These are phyloP conservation scores for Magnaporthiopsis rhizophila DNA, from an alignment of 2,329 filamentous ascomycete genomes.

Conservation along the genomic window DNA sequence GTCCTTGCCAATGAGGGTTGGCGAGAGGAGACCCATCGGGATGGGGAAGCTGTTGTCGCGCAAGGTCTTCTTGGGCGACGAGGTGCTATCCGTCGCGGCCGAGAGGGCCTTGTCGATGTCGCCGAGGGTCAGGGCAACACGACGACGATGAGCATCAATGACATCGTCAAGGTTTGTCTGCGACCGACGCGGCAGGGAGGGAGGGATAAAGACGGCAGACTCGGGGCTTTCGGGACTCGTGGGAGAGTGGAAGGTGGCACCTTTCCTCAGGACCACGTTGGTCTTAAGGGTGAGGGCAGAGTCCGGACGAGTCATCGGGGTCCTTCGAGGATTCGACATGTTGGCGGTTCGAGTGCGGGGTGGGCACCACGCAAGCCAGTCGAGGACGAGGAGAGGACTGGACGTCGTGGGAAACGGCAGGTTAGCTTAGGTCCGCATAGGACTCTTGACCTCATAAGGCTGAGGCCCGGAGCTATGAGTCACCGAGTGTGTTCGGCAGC, in stretches of 20 bases:
- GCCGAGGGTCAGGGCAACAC: constrained; percentile 57
- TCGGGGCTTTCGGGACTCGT: constrained; percentile 24
- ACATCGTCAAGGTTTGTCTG: constrained; percentile 66
- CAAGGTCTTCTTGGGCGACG: constrained; percentile 30
- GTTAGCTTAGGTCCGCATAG: not conserved
- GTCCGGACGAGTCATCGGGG: constrained; percentile 35
- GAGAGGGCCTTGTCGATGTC: constrained; percentile 56
- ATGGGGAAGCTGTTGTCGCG: constrained; percentile 52
- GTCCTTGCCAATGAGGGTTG: constrained; percentile 42
- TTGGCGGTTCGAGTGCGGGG: constrained; percentile 17
- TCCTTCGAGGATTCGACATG: constrained; percentile 32
- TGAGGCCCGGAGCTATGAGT: constrained; percentile 1
- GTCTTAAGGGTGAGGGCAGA: constrained; percentile 41
- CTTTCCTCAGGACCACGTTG: constrained; percentile 57
- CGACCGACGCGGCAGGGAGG: constrained; percentile 54
- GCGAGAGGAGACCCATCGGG: constrained; percentile 50
- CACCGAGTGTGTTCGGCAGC: not conserved
- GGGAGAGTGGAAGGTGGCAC: constrained; percentile 58
- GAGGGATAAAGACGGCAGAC: constrained; percentile 34
- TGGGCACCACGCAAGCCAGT: constrained; percentile 10
- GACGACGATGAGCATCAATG: constrained; percentile 60
- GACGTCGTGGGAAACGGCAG: not conserved
- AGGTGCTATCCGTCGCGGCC: constrained; percentile 29
- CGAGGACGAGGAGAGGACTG: not conserved
- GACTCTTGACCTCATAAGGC: constrained; percentile 4